phyloP scores from a whole-genome alignment of 208 protist genomes.

The Leishmania amazonensis region DNA sequence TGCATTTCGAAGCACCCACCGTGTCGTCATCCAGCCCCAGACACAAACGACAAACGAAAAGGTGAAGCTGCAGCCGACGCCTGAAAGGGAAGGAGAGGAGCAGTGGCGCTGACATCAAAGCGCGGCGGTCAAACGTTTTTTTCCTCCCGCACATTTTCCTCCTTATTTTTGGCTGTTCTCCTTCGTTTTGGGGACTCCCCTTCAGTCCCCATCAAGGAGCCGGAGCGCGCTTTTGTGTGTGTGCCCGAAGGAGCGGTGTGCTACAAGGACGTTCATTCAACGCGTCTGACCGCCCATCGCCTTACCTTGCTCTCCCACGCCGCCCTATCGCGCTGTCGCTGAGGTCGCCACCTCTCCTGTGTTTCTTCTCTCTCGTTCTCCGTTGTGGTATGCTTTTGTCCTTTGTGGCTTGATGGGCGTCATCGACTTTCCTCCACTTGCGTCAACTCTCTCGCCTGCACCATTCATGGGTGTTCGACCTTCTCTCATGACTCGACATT shows the following conservation, averaged over 20 bases:
- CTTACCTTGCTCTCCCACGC: background rate
- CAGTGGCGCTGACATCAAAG: background rate
- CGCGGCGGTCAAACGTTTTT: background rate
- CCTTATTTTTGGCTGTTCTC: background rate
- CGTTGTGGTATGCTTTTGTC: background rate
- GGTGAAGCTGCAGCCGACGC: background rate
- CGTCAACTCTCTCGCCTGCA: background rate
- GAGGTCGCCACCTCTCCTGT: background rate
- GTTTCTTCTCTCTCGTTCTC: background rate
- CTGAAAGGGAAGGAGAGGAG: background rate
- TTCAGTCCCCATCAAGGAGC: background rate
- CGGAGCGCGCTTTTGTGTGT: background rate
- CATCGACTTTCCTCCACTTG: background rate
- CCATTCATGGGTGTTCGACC: background rate
- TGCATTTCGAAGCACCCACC: background rate
- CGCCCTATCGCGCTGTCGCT: background rate
- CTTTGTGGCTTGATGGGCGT: background rate
- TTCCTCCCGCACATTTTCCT: background rate
- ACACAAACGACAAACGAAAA: background rate
- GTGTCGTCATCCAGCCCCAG: background rate
- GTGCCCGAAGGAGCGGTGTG: background rate
- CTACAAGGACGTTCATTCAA: background rate
- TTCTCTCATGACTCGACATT: conserved; percentile 1
- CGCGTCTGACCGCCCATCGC: background rate
- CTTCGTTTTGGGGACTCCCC: background rate